phyloP scores from a whole-genome alignment of 1,139 yeast genomes.

The Geotrichum reessii region DNA sequence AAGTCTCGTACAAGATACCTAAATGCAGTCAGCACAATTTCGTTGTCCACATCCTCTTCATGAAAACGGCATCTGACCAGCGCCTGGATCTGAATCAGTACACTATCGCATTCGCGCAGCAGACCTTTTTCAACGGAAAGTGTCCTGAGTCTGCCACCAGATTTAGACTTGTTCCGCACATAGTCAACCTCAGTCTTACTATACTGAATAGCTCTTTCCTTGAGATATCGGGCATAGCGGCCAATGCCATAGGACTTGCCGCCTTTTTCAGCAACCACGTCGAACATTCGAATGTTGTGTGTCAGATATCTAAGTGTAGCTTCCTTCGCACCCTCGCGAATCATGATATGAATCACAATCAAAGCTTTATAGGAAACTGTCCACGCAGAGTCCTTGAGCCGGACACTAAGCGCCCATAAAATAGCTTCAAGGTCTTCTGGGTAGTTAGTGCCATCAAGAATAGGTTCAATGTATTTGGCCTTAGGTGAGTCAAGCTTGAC shows the following conservation, averaged over 20 bases:
- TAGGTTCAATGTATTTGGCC: constrained; percentile 90
- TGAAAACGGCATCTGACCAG: constrained; percentile 67
- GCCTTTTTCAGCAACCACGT: constrained; percentile 37
- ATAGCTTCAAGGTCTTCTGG: constrained; percentile 61
- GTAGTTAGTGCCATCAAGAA: constrained; percentile 66
- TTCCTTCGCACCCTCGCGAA: constrained; percentile 77
- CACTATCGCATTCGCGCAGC: constrained; percentile 76
- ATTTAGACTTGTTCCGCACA: constrained; percentile 52
- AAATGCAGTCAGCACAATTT: constrained; percentile 76
- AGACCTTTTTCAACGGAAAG: constrained; percentile 74
- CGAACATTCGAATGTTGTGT: constrained; percentile 57
- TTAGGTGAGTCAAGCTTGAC: constrained; percentile 87
- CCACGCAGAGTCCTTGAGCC: constrained; percentile 81
- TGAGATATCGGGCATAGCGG: constrained; percentile 68
- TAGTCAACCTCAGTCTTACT: constrained; percentile 65
- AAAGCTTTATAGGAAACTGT: constrained; percentile 75
- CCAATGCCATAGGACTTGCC: constrained; percentile 57
- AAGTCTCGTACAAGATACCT: constrained; percentile 82
- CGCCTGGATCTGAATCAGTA: constrained; percentile 72
- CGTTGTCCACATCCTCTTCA: constrained; percentile 71
- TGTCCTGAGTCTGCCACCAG: constrained; percentile 57
- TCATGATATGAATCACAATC: constrained; percentile 82
- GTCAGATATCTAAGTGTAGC: constrained; percentile 62
- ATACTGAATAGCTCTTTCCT: constrained; percentile 63
- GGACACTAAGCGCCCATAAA: constrained; percentile 53